Conservation (phyloP, 257 asterid species). For the Osmanthus fragrans region DNA sequence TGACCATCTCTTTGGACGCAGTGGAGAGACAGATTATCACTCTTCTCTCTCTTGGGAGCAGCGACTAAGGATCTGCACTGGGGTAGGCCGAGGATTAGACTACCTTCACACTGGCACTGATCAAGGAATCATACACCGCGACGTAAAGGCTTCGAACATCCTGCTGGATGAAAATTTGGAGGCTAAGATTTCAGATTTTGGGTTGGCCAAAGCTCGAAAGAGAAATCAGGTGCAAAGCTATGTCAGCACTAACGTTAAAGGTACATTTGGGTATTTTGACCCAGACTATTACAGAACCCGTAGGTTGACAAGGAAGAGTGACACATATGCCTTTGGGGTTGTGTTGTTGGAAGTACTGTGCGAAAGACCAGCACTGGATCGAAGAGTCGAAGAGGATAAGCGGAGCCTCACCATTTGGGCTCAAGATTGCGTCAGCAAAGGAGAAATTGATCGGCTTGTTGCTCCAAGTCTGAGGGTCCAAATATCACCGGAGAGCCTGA, state of each 20-base stretch:
- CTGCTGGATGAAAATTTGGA: conserved; percentile 47
- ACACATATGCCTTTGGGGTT: conserved; percentile 63
- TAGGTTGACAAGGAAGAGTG: conserved; percentile 49
- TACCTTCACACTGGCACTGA: conserved; percentile 44
- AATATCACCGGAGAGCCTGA: conserved; percentile 40
- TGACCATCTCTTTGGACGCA: conserved; percentile 44
- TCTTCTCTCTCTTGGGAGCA: conserved; percentile 44
- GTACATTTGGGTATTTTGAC: conserved; percentile 59
- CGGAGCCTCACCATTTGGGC: conserved; percentile 46
- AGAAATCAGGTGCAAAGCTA: conserved; percentile 37
- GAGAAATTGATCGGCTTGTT: conserved; percentile 38
- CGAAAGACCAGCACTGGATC: conserved; percentile 51
- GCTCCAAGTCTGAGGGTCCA: conserved; percentile 35
- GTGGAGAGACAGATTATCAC: not conserved
- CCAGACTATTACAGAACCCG: conserved; percentile 46
- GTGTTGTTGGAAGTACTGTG: conserved; percentile 53
- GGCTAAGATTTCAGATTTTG: conserved; percentile 67
- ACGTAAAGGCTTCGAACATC: conserved; percentile 59
- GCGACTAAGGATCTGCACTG: conserved; percentile 44
- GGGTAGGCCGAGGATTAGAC: conserved; percentile 55
- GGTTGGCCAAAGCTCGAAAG: conserved; percentile 55
- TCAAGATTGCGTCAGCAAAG: conserved; percentile 32
- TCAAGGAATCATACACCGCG: conserved; percentile 54
- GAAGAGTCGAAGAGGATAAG: conserved; percentile 33
- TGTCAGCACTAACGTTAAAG: conserved; percentile 52